Percentiles rank a stretch among this genome's conserved stretches.
These are phyloP conservation scores for Dictyostelium purpureum DNA, from an alignment of 78 protist species.

Conservation along the genomic window DNA sequence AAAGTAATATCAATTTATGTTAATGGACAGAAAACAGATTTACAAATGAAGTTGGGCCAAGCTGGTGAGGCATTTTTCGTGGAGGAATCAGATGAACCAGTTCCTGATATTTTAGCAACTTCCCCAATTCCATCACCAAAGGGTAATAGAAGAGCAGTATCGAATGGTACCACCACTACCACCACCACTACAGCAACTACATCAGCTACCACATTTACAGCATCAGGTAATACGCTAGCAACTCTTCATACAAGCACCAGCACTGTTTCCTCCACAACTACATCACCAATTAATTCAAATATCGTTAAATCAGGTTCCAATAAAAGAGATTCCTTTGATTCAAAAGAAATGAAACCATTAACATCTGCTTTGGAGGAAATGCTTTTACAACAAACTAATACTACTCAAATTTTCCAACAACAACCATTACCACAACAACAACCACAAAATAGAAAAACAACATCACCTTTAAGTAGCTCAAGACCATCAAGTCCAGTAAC, in stretches of 20 bases:
- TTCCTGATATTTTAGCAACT: conserved; percentile 58
- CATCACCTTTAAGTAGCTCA: background rate
- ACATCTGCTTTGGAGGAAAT: conserved; percentile 59
- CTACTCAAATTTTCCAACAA: background rate
- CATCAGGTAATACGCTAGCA: background rate
- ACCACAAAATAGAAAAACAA: background rate
- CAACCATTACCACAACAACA: background rate
- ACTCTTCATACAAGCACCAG: background rate
- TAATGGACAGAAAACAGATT: conserved; percentile 78
- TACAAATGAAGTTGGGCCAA: conserved; percentile 89
- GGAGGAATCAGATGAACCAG: conserved; percentile 82
- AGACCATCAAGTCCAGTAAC: conserved; percentile 19
- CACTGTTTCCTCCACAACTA: background rate
- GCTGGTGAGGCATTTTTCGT: conserved; percentile 94
- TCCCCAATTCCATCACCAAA: conserved; percentile 83
- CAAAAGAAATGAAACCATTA: conserved; percentile 27
- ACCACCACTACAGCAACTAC: conserved; percentile 18
- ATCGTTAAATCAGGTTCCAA: background rate
- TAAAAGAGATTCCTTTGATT: background rate
- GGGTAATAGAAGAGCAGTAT: conserved; percentile 8
- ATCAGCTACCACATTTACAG: background rate
- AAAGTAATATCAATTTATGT: conserved; percentile 82
- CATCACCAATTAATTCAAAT: background rate
- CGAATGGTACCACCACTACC: conserved; percentile 9
- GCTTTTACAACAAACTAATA: conserved; percentile 3